Base-by-base conservation (phyloP, 768 basidiomycete species). In the Mycena venus region DNA sequence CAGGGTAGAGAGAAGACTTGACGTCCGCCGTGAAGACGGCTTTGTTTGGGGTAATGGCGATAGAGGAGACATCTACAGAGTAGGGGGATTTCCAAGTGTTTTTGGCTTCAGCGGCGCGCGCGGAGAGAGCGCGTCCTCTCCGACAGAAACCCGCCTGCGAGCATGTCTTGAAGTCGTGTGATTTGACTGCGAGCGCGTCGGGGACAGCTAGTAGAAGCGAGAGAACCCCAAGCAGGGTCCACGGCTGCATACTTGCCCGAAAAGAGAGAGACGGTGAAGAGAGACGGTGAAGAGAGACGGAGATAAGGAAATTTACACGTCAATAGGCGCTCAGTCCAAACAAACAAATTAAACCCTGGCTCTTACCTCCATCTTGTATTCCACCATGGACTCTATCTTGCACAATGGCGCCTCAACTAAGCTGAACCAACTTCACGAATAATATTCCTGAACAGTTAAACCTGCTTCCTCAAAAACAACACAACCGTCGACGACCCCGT, bases 121-220 rank as follows among this genome's bases (percentile, higher is more conserved):
- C 86, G 70, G 96, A 90, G 55, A 99, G 90, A 0, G 94, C 94
- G 58, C 98, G 92, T 64, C 97, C 96, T 75, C 87, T 82, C 74
- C 95, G 91, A 86, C 98, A 99, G 84, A 99, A 99, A 23, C 95
- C 97, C 0, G 96, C 91, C 83, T 99, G 96, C n/a, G 89, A 88
- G 80, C 98, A 99, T 70, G 92, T 96, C 84, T 98, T 99, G 89
- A 97, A 99, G 84, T 99, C 96, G 72, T 93, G 89, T 23, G 88
- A 85, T 85, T 95, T 95, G 84, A 95, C 91, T 40, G 93, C 91
- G 32, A 88, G 77, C 8, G 87, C 81, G 69, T 85, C 81, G 49
- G 85, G 83, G 55, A 79, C 66, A 19, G 79, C 73, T 25, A 86
- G 61, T 29, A 87, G 80, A 55, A 88, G 75, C 56, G 82, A 78